Evolutionary conservation across 2,329 filamentous ascomycete species (phyloP).

Genomic region (Diaporthe destruens): DNA sequence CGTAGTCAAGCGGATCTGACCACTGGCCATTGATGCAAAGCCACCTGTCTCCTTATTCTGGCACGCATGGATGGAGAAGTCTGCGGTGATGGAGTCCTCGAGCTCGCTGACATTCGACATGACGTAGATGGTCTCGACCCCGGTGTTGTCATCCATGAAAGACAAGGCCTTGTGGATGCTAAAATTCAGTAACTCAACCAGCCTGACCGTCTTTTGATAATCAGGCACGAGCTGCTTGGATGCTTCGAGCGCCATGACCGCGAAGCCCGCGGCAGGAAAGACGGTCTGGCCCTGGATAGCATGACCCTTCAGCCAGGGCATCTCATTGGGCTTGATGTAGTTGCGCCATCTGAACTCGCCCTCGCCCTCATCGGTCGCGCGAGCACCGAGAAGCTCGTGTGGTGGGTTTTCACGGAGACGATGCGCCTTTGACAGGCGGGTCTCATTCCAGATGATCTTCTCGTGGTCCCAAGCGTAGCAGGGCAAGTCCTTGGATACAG

Average conservation of each 20-base stretch:
- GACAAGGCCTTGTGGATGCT: constrained; percentile 43
- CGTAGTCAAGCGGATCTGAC: neutral
- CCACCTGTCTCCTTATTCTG: constrained; percentile 8
- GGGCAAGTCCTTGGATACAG: constrained; percentile 35
- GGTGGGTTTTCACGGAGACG: constrained; percentile 10
- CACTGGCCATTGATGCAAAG: constrained; percentile 14
- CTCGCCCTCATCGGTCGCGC: neutral
- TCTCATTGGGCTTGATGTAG: constrained; percentile 45
- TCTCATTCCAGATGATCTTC: constrained; percentile 36
- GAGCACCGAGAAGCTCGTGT: constrained; percentile 40
- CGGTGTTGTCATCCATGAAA: constrained; percentile 40
- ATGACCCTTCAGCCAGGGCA: constrained; percentile 57
- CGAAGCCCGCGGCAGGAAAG: constrained; percentile 52
- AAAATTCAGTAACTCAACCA: constrained; percentile 44
- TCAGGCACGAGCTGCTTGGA: constrained; percentile 11
- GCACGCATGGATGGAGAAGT: constrained; percentile 11
- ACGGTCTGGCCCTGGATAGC: constrained; percentile 50
- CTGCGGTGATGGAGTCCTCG: constrained; percentile 3
- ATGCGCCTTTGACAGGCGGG: constrained; percentile 30
- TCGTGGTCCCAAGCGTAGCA: constrained; percentile 41
- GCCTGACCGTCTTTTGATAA: neutral
- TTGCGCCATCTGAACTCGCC: constrained; percentile 47
- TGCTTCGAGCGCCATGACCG: constrained; percentile 45
- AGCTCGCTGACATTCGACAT: constrained; percentile 1
- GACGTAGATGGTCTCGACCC: constrained; percentile 35